Evolutionary conservation across 345 rosid species (phyloP).

Genomic region (Eucalyptus fibrosa): DNA sequence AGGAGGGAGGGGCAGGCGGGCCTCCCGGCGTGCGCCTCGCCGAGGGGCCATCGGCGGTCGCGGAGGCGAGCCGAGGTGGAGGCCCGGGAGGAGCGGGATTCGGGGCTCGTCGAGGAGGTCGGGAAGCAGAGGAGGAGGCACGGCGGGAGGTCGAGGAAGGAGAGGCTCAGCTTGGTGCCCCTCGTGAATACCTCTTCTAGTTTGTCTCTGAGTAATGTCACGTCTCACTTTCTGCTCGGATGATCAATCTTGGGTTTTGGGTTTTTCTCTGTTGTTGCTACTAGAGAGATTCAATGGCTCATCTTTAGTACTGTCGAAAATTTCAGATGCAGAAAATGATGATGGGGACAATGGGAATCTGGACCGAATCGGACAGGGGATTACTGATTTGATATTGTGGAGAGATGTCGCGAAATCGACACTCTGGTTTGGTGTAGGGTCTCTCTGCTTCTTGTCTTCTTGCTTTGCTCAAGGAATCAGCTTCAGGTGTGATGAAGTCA

Average conservation of each 20-base stretch:
- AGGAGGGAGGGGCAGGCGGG: conserved; percentile 37
- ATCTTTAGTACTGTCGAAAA: background rate
- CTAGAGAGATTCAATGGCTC: background rate
- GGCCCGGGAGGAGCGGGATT: conserved; percentile 53
- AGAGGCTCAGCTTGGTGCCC: conserved; percentile 41
- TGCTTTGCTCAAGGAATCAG: conserved; percentile 64
- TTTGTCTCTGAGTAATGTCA: conserved; percentile 34
- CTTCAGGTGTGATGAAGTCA: conserved; percentile 45
- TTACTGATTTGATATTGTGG: conserved; percentile 71
- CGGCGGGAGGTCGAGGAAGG: conserved; percentile 54
- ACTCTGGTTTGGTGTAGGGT: conserved; percentile 88
- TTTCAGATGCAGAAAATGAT: conserved; percentile 19
- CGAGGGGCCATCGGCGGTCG: conserved; percentile 41
- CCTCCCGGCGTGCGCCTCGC: conserved; percentile 31
- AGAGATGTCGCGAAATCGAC: conserved; percentile 74
- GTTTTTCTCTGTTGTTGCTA: background rate
- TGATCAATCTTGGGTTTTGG: background rate
- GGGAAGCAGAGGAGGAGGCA: conserved; percentile 44
- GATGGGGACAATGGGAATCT: conserved; percentile 39
- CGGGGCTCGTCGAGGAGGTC: conserved; percentile 29
- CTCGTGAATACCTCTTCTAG: conserved; percentile 27
- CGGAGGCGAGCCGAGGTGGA: conserved; percentile 60
- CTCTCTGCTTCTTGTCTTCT: conserved; percentile 67
- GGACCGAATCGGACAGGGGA: conserved; percentile 33
- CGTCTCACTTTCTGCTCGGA: background rate